Base-by-base conservation (phyloP, 2,329 filamentous ascomycete genomes). In the Xylaria sp. region DNA sequence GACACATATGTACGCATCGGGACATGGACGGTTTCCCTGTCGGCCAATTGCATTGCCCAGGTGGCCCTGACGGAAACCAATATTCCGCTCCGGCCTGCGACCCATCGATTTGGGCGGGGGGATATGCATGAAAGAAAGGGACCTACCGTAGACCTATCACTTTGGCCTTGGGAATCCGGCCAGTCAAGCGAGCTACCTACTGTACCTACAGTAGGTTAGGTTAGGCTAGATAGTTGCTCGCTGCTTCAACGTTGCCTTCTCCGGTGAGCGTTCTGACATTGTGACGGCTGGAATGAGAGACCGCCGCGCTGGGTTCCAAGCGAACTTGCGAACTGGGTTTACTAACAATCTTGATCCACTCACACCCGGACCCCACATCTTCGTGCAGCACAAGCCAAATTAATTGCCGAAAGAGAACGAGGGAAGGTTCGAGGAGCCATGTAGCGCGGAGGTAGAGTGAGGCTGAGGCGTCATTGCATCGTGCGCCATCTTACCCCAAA, bases 361-460 rank as follows among this genome's bases (percentile, higher is more conserved):
- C 24, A 41, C 18, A n/a, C 34, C 38, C 46, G 11, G 8, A 11
- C 58, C 54, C 52, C 56, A 56, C 48, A 58, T 50, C 11, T 57
- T 44, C 53, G 52, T 56, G 55, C 55, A 56, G 56, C 50, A 56
- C 48, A 54, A 45, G 22, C 47, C 52, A 59, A 56, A 58, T 54
- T 52, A 21, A 54, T 50, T 48, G 50, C 52, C 58, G 48, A 61
- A 61, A 34, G 56, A 54, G 50, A 52, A 56, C 40, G 54, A 59
- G 41, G 50, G 42, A 42, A 41, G 37, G 37, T 29, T 40, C 44
- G 48, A 45, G 34, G 45, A 37, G 18, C 37, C 19, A 56, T 47
- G 64, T 66, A 66, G 37, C 50, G 39, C 16, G 2, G 7, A 64
- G 50, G 63, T 66, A 65, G 4, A 55, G 19, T 58, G 61, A 64